Conservation (phyloP, 148 eudicot species). For the Hydrangea macrophylla region DNA sequence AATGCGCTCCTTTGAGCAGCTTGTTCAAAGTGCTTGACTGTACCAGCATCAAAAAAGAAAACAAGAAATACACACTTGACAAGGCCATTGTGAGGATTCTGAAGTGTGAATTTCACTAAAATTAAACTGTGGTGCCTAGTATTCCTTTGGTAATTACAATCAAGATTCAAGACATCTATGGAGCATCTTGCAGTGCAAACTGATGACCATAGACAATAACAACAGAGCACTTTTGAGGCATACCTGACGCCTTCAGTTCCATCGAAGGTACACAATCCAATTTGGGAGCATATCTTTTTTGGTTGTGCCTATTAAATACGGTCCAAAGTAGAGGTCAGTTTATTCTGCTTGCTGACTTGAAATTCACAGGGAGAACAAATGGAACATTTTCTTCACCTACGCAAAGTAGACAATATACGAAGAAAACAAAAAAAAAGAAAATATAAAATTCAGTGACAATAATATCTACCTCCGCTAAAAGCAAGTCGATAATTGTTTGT, state of each 20-base stretch:
- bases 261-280: constrained; percentile 81
- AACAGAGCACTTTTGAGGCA: background rate
- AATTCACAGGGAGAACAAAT: background rate
- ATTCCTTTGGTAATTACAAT: too few relatives aligned
- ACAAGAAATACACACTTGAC: too few relatives aligned
- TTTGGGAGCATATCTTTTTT: constrained; percentile 78
- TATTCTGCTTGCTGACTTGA: background rate
- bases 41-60: too few relatives aligned
- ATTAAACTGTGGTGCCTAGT: too few relatives aligned
- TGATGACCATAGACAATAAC: background rate
- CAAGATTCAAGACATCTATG: too few relatives aligned
- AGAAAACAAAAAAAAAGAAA: too few relatives aligned
- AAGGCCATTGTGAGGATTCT: too few relatives aligned
- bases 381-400: background rate
- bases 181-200: too few relatives aligned
- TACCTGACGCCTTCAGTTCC: constrained; percentile 83
- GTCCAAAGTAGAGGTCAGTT: background rate
- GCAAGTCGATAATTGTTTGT: constrained; percentile 55
- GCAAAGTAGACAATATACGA: too few relatives aligned
- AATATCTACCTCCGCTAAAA: constrained; percentile 54
- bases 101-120: too few relatives aligned
- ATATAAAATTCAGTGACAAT: background rate
- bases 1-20: too few relatives aligned
- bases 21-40: too few relatives aligned
- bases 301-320: constrained; percentile 50